A percentile compares a stretch with the other conserved stretches of the same genome.
Conservation (phyloP, 257 asterid species). For the Nicotiana undulata region DNA sequence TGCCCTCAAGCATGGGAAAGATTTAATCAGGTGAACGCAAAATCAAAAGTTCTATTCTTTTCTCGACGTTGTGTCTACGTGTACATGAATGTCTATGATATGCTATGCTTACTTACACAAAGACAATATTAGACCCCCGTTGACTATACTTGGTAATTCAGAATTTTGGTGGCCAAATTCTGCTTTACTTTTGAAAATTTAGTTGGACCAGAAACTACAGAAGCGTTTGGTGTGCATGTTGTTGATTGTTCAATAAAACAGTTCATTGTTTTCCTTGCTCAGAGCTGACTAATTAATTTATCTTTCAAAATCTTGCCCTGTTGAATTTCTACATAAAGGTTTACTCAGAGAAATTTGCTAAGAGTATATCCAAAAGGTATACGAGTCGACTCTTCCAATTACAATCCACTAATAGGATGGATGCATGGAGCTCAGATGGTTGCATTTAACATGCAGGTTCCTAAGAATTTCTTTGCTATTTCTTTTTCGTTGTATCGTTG, state of each 20-base stretch:
- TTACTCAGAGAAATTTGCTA: slow-evolving; percentile 67
- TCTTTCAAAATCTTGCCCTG: not conserved
- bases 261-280: not conserved
- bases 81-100: not conserved
- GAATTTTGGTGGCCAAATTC: not conserved
- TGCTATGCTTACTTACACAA: not conserved
- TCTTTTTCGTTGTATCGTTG: not conserved
- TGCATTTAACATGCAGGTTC: slow-evolving; percentile 84
- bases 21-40: slow-evolving; percentile 41
- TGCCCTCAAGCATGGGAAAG: slow-evolving; percentile 52
- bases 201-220: not conserved
- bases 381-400: slow-evolving; percentile 75
- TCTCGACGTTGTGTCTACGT: not conserved
- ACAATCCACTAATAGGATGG: slow-evolving; percentile 76
- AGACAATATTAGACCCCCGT: not conserved
- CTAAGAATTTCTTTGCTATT: not conserved
- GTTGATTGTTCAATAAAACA: not conserved
- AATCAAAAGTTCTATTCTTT: not conserved
- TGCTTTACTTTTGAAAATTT: not conserved
- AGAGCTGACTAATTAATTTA: not conserved
- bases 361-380: slow-evolving; percentile 71
- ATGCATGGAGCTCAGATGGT: slow-evolving; percentile 80
- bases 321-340: slow-evolving; percentile 26
- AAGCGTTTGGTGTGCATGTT: not conserved
- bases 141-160: not conserved